Evolutionary conservation across 2,329 filamentous ascomycete species (phyloP).

Genomic region (Stagonosporopsis chrysanthemi): DNA sequence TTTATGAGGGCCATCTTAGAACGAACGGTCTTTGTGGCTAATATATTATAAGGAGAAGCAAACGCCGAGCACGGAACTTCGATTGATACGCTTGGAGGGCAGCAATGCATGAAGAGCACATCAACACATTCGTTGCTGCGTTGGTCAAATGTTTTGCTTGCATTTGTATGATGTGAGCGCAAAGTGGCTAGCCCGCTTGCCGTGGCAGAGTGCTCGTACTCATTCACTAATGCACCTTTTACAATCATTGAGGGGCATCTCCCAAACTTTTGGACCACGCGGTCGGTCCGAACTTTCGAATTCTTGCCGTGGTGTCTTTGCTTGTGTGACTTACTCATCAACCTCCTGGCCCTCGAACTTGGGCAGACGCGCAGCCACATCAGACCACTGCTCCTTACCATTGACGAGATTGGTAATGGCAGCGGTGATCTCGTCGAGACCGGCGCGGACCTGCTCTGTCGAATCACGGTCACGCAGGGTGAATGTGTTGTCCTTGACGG

Average conservation of each 20-base stretch:
- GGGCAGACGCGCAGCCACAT: slow-evolving; percentile 79
- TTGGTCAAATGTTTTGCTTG: slow-evolving; percentile 9
- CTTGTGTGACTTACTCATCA: slow-evolving; percentile 24
- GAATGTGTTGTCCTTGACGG: slow-evolving; percentile 82
- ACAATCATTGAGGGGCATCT: slow-evolving; percentile 4
- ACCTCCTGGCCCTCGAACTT: slow-evolving; percentile 69
- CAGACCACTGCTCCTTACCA: slow-evolving; percentile 70
- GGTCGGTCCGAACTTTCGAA: slow-evolving; percentile 5
- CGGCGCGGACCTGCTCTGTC: slow-evolving; percentile 87
- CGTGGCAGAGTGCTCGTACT: slow-evolving; percentile 1
- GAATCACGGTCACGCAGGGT: slow-evolving; percentile 88
- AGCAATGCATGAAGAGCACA: slow-evolving; percentile 2
- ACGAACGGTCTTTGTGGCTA: not conserved
- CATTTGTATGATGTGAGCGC: slow-evolving; percentile 10
- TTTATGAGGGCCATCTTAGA: not conserved
- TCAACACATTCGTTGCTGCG: not conserved
- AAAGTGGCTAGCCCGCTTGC: slow-evolving; percentile 1
- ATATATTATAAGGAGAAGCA: not conserved
- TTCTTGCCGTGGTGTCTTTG: not conserved
- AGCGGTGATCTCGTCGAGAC: slow-evolving; percentile 78
- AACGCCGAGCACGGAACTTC: not conserved
- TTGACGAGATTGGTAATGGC: slow-evolving; percentile 72
- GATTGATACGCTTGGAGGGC: slow-evolving; percentile 3
- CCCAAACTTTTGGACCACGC: slow-evolving; percentile 4
- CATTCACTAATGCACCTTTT: slow-evolving; percentile 11